Percentiles rank a stretch among this genome's conserved stretches.
Evolutionary conservation across 805 yeast species (phyloP).

Genomic region (Pichia ethanolica): DNA sequence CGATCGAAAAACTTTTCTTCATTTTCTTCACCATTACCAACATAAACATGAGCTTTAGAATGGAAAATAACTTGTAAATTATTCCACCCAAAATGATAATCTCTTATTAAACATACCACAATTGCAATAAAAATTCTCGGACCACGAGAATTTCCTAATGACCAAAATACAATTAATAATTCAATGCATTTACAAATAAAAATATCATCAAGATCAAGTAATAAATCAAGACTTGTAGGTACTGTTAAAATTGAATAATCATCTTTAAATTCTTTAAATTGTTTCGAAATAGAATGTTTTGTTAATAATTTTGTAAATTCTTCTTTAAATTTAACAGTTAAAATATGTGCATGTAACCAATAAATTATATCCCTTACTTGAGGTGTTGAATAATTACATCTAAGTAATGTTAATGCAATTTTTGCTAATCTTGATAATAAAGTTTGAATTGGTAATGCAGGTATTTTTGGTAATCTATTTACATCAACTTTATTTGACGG

Average conservation of each 20-base stretch:
- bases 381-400: constrained; percentile 1
- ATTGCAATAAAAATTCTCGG: constrained; percentile 27
- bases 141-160: constrained; percentile 8
- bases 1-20: constrained; percentile 25
- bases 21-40: constrained; percentile 14
- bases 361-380: constrained; percentile 14
- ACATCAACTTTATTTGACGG: constrained; percentile 3
- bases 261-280: constrained; percentile 22
- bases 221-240: constrained; percentile 5
- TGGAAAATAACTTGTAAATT: constrained; percentile 22
- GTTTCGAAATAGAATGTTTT: constrained; percentile 13
- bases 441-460: constrained; percentile 6
- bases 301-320: constrained; percentile 17
- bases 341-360: constrained; percentile 17
- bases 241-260: constrained; percentile 13
- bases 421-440: not conserved
- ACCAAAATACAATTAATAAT: constrained; percentile 20
- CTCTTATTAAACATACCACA: constrained; percentile 33
- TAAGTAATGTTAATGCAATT: not conserved
- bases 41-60: constrained; percentile 13
- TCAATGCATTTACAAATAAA: constrained; percentile 11
- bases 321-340: constrained; percentile 18
- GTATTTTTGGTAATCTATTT: constrained; percentile 4
- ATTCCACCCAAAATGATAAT: constrained; percentile 46
- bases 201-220: constrained; percentile 2